Base-by-base conservation (phyloP, 345 rosid species). In the Corchorus capsularis region DNA sequence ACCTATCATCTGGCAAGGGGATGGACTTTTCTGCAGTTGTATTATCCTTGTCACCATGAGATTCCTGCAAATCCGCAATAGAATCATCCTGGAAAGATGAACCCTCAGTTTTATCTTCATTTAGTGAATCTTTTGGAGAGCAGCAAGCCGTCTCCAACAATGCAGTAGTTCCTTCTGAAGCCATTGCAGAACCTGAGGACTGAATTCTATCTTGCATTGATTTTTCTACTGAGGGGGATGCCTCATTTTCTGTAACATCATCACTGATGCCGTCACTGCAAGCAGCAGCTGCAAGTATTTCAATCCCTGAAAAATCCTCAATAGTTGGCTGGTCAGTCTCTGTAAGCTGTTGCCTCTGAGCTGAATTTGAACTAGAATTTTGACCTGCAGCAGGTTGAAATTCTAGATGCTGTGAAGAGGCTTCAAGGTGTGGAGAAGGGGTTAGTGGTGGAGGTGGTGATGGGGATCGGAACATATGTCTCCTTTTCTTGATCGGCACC, bases 241-340 rank as follows among this genome's bases (percentile, higher is more conserved):
- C 81, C 74, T 66, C 78, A 37, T 32, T 17, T 46, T 45, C 37
- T 63, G 76, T 73, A 53, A 71, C 17, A 69, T 80, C 82, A 79
- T 74, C 71, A 62, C 73, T 71, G 73, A 86, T 49, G 72, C 80
- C 85, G 55, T 60, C 75, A 73, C 79, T 80, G 74, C 43, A 64
- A 47, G 41, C 87, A 39, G 75, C 92, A 52, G 81, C 81, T 43
- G 92, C 92, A 76, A 90, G 90, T 46, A 90, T 83, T 75, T 78
- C 86, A 45, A 87, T 85, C 62, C 94, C 94, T 63, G 88, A 90
- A 82, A 90, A 90, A 79, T 87, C 92, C 13, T 80, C 77, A 7
- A 64, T 13, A 74, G 27, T 72, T 39, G 71, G 41, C 56, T 55
- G 61, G 1, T 71, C 76, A 20, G 46, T n/a, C 74, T 12, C 71